Base-by-base conservation (phyloP, 2,329 filamentous ascomycete species). In the Penicillium sp. region DNA sequence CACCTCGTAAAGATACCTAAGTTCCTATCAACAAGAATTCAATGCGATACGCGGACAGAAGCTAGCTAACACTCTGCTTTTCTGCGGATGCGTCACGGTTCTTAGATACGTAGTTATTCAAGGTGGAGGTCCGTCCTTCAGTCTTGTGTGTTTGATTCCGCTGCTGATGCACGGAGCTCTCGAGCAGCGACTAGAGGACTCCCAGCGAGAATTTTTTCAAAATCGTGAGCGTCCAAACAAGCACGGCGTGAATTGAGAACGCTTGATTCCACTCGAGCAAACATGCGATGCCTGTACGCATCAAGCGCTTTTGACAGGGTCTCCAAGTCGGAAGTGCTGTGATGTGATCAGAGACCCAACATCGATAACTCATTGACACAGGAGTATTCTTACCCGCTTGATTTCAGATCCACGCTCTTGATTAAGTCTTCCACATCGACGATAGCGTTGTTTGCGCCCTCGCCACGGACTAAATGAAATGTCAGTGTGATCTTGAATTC, bases 401-500 rank as follows among this genome's bases (percentile, higher is more conserved):
- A 36, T 29, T 33, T 24, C 50, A 62, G 44, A 39, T 65, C 54
- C 8, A 67, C 45, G 2, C 56, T 49, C 8, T 69, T 65, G 0
- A 69, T 65, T 38, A 81, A 67, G 33, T 76, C 72, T 2, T 67
- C 57, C 0, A 77, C 74, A 55, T 81, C 79, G 5, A 74, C 60
- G 33, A 82, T 76, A 3, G 74, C 77, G 44, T 81, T 77, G 51
- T 82, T 82, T 5, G 76, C 77, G 1, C 76, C 78, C 61, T 82
- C 79, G 3, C 79, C 79, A 9, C 79, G 72, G 55, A 77, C 78
- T 82, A 50, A 32, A n/a, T 6, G 29, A 5, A 4, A 43, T 38
- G 43, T 43, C 26, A 35, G 38, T 12, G 27, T 36, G 3, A 28
- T 35, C 35, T 29, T 26, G 5, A 5, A 26, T 25, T n/a, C 4